These are phyloP conservation scores for Casuarina glauca DNA, from an alignment of 306 rosid genomes.

Conservation along the genomic window DNA sequence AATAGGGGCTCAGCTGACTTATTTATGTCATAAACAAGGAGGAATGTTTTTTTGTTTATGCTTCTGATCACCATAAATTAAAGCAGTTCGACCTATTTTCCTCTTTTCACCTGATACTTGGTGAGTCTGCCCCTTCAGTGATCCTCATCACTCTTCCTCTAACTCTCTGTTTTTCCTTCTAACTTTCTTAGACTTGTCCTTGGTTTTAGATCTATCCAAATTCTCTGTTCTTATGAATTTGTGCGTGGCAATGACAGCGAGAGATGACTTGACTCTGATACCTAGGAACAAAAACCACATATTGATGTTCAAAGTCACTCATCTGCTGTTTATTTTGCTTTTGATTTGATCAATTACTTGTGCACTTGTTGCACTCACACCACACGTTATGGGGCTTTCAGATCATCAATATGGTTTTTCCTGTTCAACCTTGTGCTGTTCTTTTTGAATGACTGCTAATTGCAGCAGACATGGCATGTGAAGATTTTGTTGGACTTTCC, in stretches of 20 bases:
- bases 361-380: background rate
- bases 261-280: background rate
- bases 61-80: background rate
- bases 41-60: background rate
- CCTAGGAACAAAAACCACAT: background rate
- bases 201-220: background rate
- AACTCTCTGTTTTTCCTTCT: background rate
- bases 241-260: background rate
- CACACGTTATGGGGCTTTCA: constrained; percentile 1
- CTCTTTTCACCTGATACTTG: background rate
- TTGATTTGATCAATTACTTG: background rate
- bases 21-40: background rate
- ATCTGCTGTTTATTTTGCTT: background rate
- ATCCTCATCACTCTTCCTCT: background rate
- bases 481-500: background rate
- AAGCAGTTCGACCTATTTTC: background rate
- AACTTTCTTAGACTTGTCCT: background rate
- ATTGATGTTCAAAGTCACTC: background rate
- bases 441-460: background rate
- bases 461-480: constrained; percentile 3
- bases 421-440: background rate
- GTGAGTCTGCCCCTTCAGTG: background rate
- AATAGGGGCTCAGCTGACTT: background rate
- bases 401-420: background rate
- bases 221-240: background rate